Evolutionary conservation across 202 grass and related monocot species (phyloP), one percentile per base, ranked within the genome.

Genomic region (Dendrocalamus latiflorus): DNA sequence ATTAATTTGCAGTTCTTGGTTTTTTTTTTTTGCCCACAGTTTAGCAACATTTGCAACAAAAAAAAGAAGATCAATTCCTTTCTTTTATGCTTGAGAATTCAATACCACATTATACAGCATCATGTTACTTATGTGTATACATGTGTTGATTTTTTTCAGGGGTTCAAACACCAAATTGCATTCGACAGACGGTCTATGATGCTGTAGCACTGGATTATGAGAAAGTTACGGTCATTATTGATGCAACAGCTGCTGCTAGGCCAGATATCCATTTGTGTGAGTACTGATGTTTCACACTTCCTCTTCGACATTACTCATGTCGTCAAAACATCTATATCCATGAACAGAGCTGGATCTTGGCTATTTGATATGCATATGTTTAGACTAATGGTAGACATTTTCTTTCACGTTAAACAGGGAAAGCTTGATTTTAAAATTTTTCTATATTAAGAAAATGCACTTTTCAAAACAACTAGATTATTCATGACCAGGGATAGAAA

Each of bases 111-210:
- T 12, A 0, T 67, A 61, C 9, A 60, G 1, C 33, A 12, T 8
- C 63, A 81, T 84, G 45, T 30, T 66, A 85, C 9, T 77, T 63
- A 72, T 42, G 2, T 69, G 22, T 80, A 6, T 81, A 44, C 42
- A 53, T 77, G 4, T 71, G 24, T 64, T 65, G 11, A 72, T 54
- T 73, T 80, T 80, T 43, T 45, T 45, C 84, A 98, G 93, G 95
- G 14, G 87, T 98, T 85, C 95, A 98, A 86, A 98, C 93, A 39
- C 95, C 95, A 72, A 95, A 95, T 84, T 98, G 95, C 75, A 98
- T 95, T 26, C 88, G 93, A 34, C 95, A 98, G 77, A 95, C 93
- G 14, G 91, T 86, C 33, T 98, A 90, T 49, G 96, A 98, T 90
- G 96, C 96, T 83, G 81, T 98, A 56, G 91, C 91, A 47, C 36